Base-by-base conservation (phyloP, 2,329 filamentous ascomycete genomes). In the Trichoderma oligosporum region DNA sequence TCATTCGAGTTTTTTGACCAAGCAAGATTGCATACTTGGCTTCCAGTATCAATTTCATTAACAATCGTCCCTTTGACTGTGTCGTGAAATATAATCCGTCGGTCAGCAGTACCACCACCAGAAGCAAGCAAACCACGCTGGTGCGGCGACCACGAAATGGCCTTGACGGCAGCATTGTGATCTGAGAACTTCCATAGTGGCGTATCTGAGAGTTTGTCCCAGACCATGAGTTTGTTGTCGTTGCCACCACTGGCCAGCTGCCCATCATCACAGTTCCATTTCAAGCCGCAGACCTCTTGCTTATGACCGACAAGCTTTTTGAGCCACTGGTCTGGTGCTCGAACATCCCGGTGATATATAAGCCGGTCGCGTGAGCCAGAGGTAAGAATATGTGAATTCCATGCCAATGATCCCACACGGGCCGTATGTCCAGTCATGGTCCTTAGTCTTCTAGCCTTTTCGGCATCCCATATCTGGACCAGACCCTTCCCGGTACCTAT, bases 1-100 rank as follows among this genome's bases (percentile, higher is more conserved):
- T 99, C 94, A 70, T 97, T 96, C 7, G 91, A 96, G 72, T 97
- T 96, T 69, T 95, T 96, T 16, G 88, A 94, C 92, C 95, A 99
- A 4, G 92, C 89, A 41, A 99, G 79, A 68, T 99, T 99, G 76
- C 94, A 99, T n/a, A 99, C 94, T 72, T 99, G 94, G 67, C 91
- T 96, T 48, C 94, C 94, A 0, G 94, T 99, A 69, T 99, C 94
- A 61, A 97, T 85, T 70, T 96, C 92, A 69, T 91, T 93, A 68
- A 91, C 84, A 52, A 87, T 78, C 0, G 83, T 81, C 4, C 91
- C 91, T n/a, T 88, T 88, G 20, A 89, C 78, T 0, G 94, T 99
- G 70, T 99, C 95, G 84, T 96, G 96, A 73, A 99, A 99, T 64
- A 97, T 96, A 73, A 99, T 99, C 29, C 91, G 88, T 55, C 94